phyloP scores from a whole-genome alignment of 2,329 filamentous ascomycete species.

The Trichoderma sp. region DNA sequence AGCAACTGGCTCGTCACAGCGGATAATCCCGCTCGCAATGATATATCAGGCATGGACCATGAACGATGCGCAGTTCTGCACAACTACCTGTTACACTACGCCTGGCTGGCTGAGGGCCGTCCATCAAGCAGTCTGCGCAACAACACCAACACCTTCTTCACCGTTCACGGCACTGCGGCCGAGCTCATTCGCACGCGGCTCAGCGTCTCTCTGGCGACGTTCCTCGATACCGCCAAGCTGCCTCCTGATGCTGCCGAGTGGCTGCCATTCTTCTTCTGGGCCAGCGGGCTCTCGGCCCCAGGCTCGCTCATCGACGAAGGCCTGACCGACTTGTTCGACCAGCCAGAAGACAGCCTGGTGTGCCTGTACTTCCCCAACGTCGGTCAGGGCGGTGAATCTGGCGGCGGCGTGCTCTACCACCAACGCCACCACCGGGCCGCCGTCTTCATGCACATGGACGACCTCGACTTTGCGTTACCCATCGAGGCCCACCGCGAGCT shows the following conservation, averaged over 20 bases:
- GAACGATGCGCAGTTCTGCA: conserved; percentile 37
- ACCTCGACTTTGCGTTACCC: conserved; percentile 30
- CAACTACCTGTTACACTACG: conserved; percentile 36
- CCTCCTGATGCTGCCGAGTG: not conserved
- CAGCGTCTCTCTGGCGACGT: not conserved
- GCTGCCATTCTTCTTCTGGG: not conserved
- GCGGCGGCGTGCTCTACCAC: conserved; percentile 37
- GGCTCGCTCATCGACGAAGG: conserved; percentile 30
- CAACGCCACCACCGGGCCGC: conserved; percentile 31
- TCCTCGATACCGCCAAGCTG: not conserved
- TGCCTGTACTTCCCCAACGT: conserved; percentile 31
- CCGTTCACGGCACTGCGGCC: not conserved
- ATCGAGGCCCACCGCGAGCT: conserved; percentile 28
- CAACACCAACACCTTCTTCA: not conserved
- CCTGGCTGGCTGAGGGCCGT: conserved; percentile 33
- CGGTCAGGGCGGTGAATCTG: conserved; percentile 26
- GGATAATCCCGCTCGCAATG: not conserved
- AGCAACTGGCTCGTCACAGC: conserved; percentile 6
- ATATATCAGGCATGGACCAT: conserved; percentile 18
- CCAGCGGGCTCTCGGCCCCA: not conserved
- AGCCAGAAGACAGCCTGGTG: conserved; percentile 32
- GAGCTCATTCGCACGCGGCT: not conserved
- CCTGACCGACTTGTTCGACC: conserved; percentile 30
- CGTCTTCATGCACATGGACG: conserved; percentile 31
- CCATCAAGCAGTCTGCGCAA: conserved; percentile 4